Evolutionary conservation across 805 yeast species (phyloP).

Genomic region (Teunomyces gatunensis): DNA sequence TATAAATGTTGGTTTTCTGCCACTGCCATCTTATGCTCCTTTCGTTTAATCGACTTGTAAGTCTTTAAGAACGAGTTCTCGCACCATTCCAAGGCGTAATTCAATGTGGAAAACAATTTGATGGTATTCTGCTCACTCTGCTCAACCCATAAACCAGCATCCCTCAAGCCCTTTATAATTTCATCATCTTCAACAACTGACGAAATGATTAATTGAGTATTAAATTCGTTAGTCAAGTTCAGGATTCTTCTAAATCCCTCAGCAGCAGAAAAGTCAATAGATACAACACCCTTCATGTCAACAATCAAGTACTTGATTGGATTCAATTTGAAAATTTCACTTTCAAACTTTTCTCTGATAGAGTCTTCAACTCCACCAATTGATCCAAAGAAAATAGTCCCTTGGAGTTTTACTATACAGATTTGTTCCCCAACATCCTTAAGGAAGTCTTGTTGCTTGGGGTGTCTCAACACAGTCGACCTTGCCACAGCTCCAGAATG

Average conservation of each 20-base stretch:
- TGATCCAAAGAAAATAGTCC: slow-evolving; percentile 91
- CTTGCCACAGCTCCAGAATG: slow-evolving; percentile 87
- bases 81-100: slow-evolving; percentile 93
- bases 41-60: slow-evolving; percentile 42
- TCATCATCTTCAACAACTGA: slow-evolving; percentile 69
- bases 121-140: slow-evolving; percentile 34
- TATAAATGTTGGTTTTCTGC: slow-evolving; percentile 7
- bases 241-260: slow-evolving; percentile 90
- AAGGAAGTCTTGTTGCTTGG: slow-evolving; percentile 81
- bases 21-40: slow-evolving; percentile 9
- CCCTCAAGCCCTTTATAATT: slow-evolving; percentile 68
- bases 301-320: slow-evolving; percentile 79
- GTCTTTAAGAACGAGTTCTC: slow-evolving; percentile 81
- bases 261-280: slow-evolving; percentile 92
- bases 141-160: slow-evolving; percentile 72
- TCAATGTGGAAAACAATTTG: slow-evolving; percentile 73
- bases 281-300: slow-evolving; percentile 78
- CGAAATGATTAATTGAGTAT: slow-evolving; percentile 71
- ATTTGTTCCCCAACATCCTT: slow-evolving; percentile 87
- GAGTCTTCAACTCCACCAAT: slow-evolving; percentile 85
- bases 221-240: slow-evolving; percentile 67
- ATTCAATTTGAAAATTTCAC: slow-evolving; percentile 43
- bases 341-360: slow-evolving; percentile 64
- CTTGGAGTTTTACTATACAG: slow-evolving; percentile 80
- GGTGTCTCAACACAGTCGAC: slow-evolving; percentile 89